Evolutionary conservation across 306 rosid genomes (phyloP), one percentile per base, ranked within the genome.

Genomic region (Arachis stenosperma): DNA sequence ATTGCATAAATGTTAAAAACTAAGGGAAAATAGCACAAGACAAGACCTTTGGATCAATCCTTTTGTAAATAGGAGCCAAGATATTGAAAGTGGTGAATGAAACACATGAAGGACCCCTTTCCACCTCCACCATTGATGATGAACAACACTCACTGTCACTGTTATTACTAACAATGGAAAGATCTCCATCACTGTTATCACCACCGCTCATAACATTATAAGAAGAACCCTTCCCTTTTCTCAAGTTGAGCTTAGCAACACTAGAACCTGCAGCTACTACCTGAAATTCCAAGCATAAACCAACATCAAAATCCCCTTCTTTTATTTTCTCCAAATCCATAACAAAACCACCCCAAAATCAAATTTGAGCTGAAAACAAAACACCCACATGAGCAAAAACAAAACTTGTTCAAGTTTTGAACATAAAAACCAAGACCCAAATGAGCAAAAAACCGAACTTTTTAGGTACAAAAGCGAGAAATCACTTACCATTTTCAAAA

Each of bases 81-180:
- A 93, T 89, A 51, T 91, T 91, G 84, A 91, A 91, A 78, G 97
- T 93, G 66, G 97, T 92, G 62, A 92, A 92, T 9, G 95, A 90
- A 57, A 88, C 74, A 14, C 80, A 79, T 1, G 84, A 81, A 68
- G 75, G 43, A 52, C 76, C 84, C 78, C 82, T 70, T 17, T 63
- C 84, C 41, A 75, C 69, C 41, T 81, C 89, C 12, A 48, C 67
- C 71, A 68, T 42, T 46, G 37, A 33, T 46, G 89, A 78, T 27
- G 89, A 76, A 59, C 67, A 75, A 55, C 71, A 13, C 14, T 53
- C 72, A 70, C 81, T 67, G 7, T 41, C 37, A 33, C 37, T 33
- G 37, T 33, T 33, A 33, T 33, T 79, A 5, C 42, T 81, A 8
- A 72, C 58, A 39, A 78, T 76, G 14, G 87, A 82, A 70, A 83